These are phyloP conservation scores for Sphenostylis stenocarpa DNA, from an alignment of 306 rosid species.

Conservation along the genomic window DNA sequence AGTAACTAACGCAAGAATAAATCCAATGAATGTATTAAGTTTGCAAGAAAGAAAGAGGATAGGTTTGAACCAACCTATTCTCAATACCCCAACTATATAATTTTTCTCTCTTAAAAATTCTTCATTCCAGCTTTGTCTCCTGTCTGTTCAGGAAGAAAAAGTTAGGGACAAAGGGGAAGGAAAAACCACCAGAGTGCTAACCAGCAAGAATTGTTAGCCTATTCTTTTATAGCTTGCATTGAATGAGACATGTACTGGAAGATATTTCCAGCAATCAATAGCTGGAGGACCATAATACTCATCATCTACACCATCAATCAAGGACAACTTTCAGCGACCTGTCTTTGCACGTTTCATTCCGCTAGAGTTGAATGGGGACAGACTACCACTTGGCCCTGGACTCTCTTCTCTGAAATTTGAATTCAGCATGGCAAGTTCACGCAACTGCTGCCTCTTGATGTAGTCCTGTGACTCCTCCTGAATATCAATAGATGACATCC, in stretches of 20 bases:
- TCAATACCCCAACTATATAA: slow-evolving; percentile 52
- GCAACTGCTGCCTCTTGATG: slow-evolving; percentile 85
- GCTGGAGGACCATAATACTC: slow-evolving; percentile 33
- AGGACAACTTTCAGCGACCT: slow-evolving; percentile 54
- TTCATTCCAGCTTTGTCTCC: slow-evolving; percentile 19
- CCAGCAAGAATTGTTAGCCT: slow-evolving; percentile 66
- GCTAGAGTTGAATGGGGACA: slow-evolving; percentile 86
- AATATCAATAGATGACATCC: slow-evolving; percentile 22
- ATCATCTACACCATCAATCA: slow-evolving; percentile 8
- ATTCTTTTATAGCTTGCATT: slow-evolving; percentile 42
- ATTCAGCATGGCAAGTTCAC: slow-evolving; percentile 85
- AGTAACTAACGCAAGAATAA: slow-evolving; percentile 78
- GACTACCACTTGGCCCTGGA: slow-evolving; percentile 82
- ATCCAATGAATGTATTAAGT: slow-evolving; percentile 78
- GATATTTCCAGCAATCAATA: slow-evolving; percentile 36
- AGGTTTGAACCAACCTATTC: slow-evolving; percentile 52
- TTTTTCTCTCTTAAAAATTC: slow-evolving; percentile 17
- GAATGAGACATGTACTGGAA: slow-evolving; percentile 18
- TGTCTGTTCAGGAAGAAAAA: slow-evolving; percentile 35
- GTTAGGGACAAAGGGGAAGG: slow-evolving; percentile 24
- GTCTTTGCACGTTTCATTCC: slow-evolving; percentile 97
- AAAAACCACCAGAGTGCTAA: slow-evolving; percentile 11
- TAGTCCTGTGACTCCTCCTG: slow-evolving; percentile 90
- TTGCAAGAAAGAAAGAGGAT: slow-evolving; percentile 35
- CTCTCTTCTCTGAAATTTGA: slow-evolving; percentile 89